Conservation (phyloP, 164 flowering plant genomes). For the Chimonanthus salicifolius region DNA sequence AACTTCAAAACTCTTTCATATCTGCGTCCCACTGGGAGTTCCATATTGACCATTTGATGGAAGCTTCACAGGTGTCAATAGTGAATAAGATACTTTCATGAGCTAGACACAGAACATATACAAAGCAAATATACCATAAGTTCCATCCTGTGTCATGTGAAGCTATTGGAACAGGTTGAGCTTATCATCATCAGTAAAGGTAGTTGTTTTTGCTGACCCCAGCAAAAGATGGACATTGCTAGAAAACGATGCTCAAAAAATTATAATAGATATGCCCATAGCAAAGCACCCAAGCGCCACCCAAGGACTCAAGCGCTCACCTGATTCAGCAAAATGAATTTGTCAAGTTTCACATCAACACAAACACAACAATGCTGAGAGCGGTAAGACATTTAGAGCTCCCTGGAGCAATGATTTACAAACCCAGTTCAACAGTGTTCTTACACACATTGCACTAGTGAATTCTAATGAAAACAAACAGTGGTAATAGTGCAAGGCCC, state of each 20-base stretch:
- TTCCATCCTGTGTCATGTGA: neutral
- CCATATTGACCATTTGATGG: neutral
- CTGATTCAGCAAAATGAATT: slow-evolving; percentile 24
- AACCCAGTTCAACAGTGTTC: no score
- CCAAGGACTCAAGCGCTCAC: slow-evolving; percentile 83
- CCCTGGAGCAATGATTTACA: no score
- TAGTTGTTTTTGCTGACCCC: neutral
- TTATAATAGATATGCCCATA: slow-evolving; percentile 57
- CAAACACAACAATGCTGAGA: neutral
- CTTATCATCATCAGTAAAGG: neutral
- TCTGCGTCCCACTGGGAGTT: neutral
- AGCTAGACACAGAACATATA: neutral
- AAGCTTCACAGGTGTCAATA: neutral
- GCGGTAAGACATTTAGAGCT: neutral
- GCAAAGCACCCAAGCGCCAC: slow-evolving; percentile 63
- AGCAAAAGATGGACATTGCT: neutral
- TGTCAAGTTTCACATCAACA: neutral
- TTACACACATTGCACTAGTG: no score
- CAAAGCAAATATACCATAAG: neutral
- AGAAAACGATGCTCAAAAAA: slow-evolving; percentile 5
- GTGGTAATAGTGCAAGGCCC: no score
- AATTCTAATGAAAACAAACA: no score
- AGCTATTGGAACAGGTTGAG: neutral
- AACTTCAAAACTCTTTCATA: neutral
- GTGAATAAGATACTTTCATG: neutral